Conservation (phyloP, 306 rosid genomes). For the Echinosophora koreensis region DNA sequence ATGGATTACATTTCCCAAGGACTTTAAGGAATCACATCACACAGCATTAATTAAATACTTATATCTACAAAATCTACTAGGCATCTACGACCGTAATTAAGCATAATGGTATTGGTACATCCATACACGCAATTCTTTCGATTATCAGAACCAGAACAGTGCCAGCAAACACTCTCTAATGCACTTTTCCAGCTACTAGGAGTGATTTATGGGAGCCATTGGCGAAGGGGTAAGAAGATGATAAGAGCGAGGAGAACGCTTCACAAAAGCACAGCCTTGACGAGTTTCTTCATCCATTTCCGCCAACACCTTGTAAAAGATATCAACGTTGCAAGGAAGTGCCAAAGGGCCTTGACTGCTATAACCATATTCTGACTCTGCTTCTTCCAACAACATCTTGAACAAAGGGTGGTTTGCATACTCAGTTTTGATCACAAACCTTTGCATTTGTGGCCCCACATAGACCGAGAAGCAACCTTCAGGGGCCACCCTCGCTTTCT, state of each 20-base stretch:
- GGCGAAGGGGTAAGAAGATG: conserved; percentile 62
- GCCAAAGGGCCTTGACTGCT: conserved; percentile 72
- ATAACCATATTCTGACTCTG: conserved; percentile 83
- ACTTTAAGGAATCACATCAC: too few species aligned
- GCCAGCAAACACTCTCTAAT: too few species aligned
- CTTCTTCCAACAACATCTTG: conserved; percentile 82
- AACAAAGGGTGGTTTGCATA: conserved; percentile 81
- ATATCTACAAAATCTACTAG: not conserved
- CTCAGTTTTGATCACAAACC: conserved; percentile 73
- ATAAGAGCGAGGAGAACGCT: conserved; percentile 56
- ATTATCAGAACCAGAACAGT: too few species aligned
- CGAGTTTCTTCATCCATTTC: conserved; percentile 68
- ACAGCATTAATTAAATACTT: too few species aligned
- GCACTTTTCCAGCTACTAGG: too few species aligned
- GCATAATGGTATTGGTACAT: not conserved
- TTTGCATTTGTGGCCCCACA: conserved; percentile 76
- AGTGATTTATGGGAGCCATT: conserved; percentile 51
- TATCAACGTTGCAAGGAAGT: conserved; percentile 80
- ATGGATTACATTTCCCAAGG: not conserved
- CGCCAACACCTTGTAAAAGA: conserved; percentile 66
- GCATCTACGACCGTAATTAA: not conserved
- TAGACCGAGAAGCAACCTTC: conserved; percentile 87
- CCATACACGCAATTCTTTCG: too few species aligned
- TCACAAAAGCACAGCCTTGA: conserved; percentile 58
- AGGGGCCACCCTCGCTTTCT: conserved; percentile 49